Evolutionary conservation across 345 rosid species (phyloP).

Genomic region (Eucalyptus sideroxylon): DNA sequence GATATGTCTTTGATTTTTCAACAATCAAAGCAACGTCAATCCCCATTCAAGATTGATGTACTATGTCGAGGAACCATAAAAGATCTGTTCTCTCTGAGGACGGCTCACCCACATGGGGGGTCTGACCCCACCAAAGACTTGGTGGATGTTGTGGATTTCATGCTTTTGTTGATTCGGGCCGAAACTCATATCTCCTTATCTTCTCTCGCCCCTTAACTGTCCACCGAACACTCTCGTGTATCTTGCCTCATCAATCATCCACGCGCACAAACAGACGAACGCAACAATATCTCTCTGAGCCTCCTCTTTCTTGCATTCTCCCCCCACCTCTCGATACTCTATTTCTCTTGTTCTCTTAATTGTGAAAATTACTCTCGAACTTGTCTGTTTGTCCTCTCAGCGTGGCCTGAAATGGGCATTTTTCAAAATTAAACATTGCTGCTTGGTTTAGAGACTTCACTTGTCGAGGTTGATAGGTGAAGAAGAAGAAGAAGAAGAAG

Average conservation of each 20-base stretch:
- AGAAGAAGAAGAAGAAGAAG: not conserved
- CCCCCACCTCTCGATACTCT: not conserved
- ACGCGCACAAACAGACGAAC: not conserved
- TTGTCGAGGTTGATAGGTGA: not conserved
- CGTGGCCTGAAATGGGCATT: not conserved
- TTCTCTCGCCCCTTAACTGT: not conserved
- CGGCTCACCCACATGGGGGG: not conserved
- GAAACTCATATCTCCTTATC: conserved; percentile 10
- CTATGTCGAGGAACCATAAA: not conserved
- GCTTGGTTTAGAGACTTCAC: not conserved
- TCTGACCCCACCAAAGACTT: not conserved
- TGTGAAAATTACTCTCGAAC: not conserved
- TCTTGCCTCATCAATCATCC: not conserved
- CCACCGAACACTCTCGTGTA: not conserved
- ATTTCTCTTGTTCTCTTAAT: not conserved
- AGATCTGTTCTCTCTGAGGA: not conserved
- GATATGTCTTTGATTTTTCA: not conserved
- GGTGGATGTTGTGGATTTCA: not conserved
- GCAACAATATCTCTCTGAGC: not conserved
- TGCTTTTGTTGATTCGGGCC: conserved; percentile 3
- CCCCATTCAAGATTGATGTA: not conserved
- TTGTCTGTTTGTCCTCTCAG: not conserved
- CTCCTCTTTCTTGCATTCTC: not conserved
- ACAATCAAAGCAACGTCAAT: not conserved
- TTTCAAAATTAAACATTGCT: not conserved